Evolutionary conservation across 2,329 filamentous ascomycete genomes (phyloP), one percentile per base, ranked within the genome.

Genomic region (Phialocephala sp.): DNA sequence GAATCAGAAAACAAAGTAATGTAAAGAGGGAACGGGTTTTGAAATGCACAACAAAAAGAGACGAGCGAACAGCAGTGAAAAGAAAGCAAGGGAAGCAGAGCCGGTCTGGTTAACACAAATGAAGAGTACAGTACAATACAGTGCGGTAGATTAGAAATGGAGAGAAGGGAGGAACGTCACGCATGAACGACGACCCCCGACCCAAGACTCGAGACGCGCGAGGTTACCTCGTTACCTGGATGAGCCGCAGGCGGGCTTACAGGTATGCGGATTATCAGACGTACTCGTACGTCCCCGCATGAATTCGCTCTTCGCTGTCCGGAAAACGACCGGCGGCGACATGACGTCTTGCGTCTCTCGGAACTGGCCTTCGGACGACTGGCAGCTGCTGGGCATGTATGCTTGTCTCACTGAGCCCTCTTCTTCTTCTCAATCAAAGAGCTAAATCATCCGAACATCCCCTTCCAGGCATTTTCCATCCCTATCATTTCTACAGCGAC

Each of bases 31-130:
- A 11, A 59, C 52, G 57, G 32, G 43, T 27, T 39, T 14, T 24
- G n/a, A 57, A 37, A 36, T 58, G 37, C 57, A 58, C n/a, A 20
- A 57, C 45, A 43, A 37, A 58, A 62, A 20, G 36, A 41, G 57
- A 36, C n/a, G 50, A 52, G 18, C 43, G 43, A 32, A 32, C n/a
- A 32, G 27, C 3, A 32, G 6, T 2, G 27, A 3, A 41, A 8
- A 41, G 15, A 18, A 41, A 12, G 11, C 15, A 45, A 45, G n/a
- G 43, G 8, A 45, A n/a, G 43, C n/a, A 45, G 43, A 45, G 18
- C 43, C 43, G 43, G 43, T 18, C n/a, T 20, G 27, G 27, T 32
- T 6, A 32, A 32, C 27, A 32, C 27, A 32, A 32, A 32, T 32
- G 27, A 32, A 32, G 27, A 32, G 27, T 32, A 32, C 27, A 3